Base-by-base conservation (phyloP, 2,329 filamentous ascomycete species). In the Epichloe sylvatica region DNA sequence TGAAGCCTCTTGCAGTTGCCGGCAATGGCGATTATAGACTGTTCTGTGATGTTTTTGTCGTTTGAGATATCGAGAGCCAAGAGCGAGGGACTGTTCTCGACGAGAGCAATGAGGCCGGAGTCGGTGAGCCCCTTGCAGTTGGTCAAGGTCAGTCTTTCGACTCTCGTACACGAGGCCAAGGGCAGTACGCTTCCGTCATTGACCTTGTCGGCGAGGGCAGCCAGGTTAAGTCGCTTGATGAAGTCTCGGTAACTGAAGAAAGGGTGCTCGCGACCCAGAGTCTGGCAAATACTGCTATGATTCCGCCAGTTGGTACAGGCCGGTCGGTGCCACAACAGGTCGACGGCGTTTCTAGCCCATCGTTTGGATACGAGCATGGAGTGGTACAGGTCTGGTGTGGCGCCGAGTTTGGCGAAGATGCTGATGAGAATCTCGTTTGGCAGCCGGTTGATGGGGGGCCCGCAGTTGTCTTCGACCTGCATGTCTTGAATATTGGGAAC, bases 381-480 rank as follows among this genome's bases (percentile, higher is more conserved):
- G 67, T 82, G 83, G 57, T 88, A 77, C 57, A 96, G 76, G 61
- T 98, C 91, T 42, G 74, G 70, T 2, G 89, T 77, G 12, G 77
- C 80, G 59, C 75, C 82, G 51, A 98, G 78, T 66, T 89, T 92
- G 36, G 86, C 76, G 67, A 98, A 96, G 60, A 97, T 84, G 67
- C 82, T 79, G 61, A 98, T 96, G 63, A 97, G 81, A 53, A 98
- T 85, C 72, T 98, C 92, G 65, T 90, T 91, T 38, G 92, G 92
- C 36, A 98, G 75, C 51, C 85, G 81, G 57, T 85, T 84, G 52
- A 96, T 82, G 45, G 90, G 88, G 88, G 84, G 81, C 49, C 82
- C 69, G 60, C 83, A 85, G 60, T 77, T 75, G 57, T 80, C 72
- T 61, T 83, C 80, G 55, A 80, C 80, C 62, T 76, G 82, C 77